A percentile compares a stretch with the other conserved stretches of the same genome.
Conservation (phyloP, 352 stramenopile species). For the Phytopythium chamaehyphon region DNA sequence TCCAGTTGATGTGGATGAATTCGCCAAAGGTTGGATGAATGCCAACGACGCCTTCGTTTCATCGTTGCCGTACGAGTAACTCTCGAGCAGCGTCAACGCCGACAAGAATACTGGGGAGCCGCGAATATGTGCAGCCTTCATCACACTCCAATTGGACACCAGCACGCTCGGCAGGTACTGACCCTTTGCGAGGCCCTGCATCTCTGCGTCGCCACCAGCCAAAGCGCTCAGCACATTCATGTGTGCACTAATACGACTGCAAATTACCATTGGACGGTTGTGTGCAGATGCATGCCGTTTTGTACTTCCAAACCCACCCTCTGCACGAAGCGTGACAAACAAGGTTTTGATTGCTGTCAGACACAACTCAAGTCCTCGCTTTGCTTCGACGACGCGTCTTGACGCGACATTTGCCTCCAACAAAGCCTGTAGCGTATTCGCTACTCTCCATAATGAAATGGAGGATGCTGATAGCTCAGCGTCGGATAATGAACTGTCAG, state of each 20-base stretch:
- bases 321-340: constrained; percentile 43
- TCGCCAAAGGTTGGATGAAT: constrained; percentile 2
- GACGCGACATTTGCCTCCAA: constrained; percentile 24
- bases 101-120: constrained; percentile 37
- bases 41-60: constrained; percentile 29
- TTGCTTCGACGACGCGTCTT: constrained; percentile 24
- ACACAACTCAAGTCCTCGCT: constrained; percentile 32
- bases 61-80: constrained; percentile 44
- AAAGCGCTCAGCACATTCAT: constrained; percentile 48
- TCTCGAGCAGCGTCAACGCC: constrained; percentile 41
- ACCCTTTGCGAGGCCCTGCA: constrained; percentile 30
- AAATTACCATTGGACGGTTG: constrained; percentile 21
- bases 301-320: constrained; percentile 46
- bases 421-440: constrained; percentile 32
- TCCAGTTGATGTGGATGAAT: background rate
- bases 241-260: constrained; percentile 33
- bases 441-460: constrained; percentile 13
- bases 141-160: constrained; percentile 49
- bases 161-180: constrained; percentile 34
- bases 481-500: constrained; percentile 7
- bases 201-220: constrained; percentile 26
- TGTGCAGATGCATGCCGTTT: constrained; percentile 15
- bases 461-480: background rate
- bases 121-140: constrained; percentile 39
- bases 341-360: constrained; percentile 31